Conservation (phyloP, 2,329 filamentous ascomycete species). For the Magnaporthales sp. region DNA sequence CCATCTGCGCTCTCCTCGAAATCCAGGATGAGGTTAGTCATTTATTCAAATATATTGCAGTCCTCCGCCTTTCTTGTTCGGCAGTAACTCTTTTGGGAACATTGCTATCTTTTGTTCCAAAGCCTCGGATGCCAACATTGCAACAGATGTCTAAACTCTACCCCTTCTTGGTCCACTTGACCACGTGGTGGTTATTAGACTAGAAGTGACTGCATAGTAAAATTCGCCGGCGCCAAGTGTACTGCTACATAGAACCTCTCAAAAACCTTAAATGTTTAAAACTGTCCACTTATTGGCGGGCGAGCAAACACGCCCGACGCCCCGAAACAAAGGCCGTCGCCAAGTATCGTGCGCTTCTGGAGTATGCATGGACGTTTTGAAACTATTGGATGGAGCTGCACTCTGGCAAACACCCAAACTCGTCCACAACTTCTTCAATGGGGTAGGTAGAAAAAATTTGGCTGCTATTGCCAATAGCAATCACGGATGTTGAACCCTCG, state of each 20-base stretch:
- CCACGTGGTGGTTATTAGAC: too few species aligned
- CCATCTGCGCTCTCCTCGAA: neutral
- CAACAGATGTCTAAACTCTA: too few species aligned
- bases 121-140: too few species aligned
- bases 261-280: too few species aligned
- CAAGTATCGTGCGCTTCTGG: neutral
- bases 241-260: too few species aligned
- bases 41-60: neutral
- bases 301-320: too few species aligned
- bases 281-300: too few species aligned
- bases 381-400: neutral
- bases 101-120: too few species aligned
- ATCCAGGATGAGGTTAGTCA: neutral
- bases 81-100: neutral
- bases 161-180: too few species aligned
- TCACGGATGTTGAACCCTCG: neutral
- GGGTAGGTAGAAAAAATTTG: neutral
- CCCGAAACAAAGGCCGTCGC: neutral
- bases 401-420: neutral
- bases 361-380: neutral
- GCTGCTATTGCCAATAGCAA: neutral
- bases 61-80: too few species aligned
- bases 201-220: too few species aligned
- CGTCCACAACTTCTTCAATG: neutral
- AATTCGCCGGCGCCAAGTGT: too few species aligned